Base-by-base conservation (phyloP, 2,329 filamentous ascomycete species). In the Emmonsia crescens region DNA sequence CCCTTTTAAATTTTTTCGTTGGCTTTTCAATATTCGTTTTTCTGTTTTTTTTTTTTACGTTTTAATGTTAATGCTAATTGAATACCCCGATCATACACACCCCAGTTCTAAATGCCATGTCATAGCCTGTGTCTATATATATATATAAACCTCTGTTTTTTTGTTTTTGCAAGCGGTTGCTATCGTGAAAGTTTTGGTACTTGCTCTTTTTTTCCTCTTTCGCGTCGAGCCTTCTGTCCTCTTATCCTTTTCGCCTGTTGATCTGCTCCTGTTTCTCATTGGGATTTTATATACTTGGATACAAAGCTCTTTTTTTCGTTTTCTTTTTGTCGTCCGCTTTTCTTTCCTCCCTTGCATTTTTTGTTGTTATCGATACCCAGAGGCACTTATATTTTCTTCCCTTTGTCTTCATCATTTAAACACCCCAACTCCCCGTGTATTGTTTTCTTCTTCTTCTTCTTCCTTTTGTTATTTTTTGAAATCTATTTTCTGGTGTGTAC, bases 281-380 rank as follows among this genome's bases (percentile, higher is more conserved):
- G 38, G 6, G 24, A 21, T 24, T 57, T 19, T 57, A 31, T 46
- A 46, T 46, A 31, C 16, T 46, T 57, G 55, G 55, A 57, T 44
- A 57, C 38, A 27, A 16, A n/a, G 38, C 16, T 19, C 14, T 16
- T 31, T 46, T 46, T 31, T 57, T 29, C 21, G 0, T 42, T 16
- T 19, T 9, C 12, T 19, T 55, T 36, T 5, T 24, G 16, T 16
- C 36, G 8, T 55, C 14, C 33, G 5, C 9, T 29, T 8, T 12
- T 12, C 46, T 58, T 58, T 58, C 21, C 16, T 44, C 40, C 16
- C n/a, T 36, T 21, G 3, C n/a, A 51, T 36, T 40, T 46, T 19
- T 19, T 38, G 27, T 19, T 40, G 42, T 42, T 60, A 52, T 51
- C 57, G 57, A 57, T 57, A 57, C 55, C 38, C 55, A 29, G 40